Percentiles rank a stretch among this genome's conserved stretches.
Evolutionary conservation across 306 rosid genomes (phyloP).

Genomic region (Pyrus communis): DNA sequence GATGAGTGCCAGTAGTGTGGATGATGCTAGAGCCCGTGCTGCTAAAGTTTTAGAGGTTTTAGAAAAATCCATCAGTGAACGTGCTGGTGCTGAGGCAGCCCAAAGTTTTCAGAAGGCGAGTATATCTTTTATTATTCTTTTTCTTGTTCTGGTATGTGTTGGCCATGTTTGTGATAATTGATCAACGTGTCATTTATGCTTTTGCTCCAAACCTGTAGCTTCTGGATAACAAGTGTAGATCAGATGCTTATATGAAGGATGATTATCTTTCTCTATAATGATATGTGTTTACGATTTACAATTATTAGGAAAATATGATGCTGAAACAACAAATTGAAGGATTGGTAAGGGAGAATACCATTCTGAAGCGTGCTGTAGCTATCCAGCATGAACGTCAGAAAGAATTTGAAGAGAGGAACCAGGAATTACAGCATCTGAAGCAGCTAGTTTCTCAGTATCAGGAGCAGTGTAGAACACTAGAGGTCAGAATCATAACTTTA

Average conservation of each 20-base stretch:
- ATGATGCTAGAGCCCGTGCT: constrained; percentile 81
- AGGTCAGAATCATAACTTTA: constrained; percentile 43
- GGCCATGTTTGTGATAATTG: neutral
- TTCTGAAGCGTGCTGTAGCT: constrained; percentile 75
- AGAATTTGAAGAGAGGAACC: constrained; percentile 55
- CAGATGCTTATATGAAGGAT: too few species aligned
- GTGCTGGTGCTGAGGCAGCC: constrained; percentile 58
- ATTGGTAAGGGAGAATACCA: constrained; percentile 59
- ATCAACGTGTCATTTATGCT: neutral
- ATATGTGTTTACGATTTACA: constrained; percentile 8
- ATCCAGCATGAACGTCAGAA: constrained; percentile 75
- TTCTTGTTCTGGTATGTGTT: neutral
- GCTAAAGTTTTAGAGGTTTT: constrained; percentile 68
- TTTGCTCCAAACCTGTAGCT: neutral
- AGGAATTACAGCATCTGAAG: constrained; percentile 71
- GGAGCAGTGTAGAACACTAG: constrained; percentile 75
- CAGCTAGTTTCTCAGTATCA: constrained; percentile 77
- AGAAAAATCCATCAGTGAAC: constrained; percentile 68
- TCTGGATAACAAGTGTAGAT: neutral
- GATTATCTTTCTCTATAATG: neutral
- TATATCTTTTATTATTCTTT: neutral
- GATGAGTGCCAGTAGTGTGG: constrained; percentile 64
- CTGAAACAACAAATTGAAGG: constrained; percentile 75
- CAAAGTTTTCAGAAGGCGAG: constrained; percentile 59
- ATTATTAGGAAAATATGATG: constrained; percentile 64